Percentiles rank a stretch among this genome's conserved stretches.
These are phyloP conservation scores for Mediolabrus comicus DNA, from an alignment of 108 stramenopile genomes.

Conservation along the genomic window DNA sequence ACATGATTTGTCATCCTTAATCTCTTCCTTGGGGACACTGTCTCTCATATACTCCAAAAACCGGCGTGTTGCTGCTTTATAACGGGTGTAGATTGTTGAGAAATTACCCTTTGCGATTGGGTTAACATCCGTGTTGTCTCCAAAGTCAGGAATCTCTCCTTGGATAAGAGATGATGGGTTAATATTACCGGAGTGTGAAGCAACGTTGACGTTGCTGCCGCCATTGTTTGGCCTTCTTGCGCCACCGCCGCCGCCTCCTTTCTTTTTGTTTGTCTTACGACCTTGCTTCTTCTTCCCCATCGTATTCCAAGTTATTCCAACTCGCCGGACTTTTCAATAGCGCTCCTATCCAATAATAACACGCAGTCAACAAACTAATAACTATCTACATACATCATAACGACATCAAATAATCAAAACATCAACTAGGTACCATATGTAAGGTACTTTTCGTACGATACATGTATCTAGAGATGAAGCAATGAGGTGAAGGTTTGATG, in stretches of 20 bases:
- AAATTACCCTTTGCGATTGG: not conserved
- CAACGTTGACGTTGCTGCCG: conserved; percentile 1
- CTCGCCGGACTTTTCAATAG: too few relatives aligned
- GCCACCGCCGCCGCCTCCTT: conserved; percentile 1
- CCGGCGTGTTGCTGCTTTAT: conserved; percentile 42
- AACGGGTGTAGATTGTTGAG: conserved; percentile 32
- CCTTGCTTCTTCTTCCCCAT: too few relatives aligned
- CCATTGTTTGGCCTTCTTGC: not conserved
- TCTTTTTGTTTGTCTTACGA: conserved; percentile 1
- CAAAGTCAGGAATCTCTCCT: conserved; percentile 14
- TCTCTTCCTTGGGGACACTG: not conserved
- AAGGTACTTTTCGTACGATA: too few relatives aligned
- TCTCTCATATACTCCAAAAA: conserved; percentile 20
- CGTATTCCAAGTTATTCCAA: not conserved
- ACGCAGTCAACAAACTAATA: not conserved
- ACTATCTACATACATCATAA: too few relatives aligned
- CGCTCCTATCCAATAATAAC: too few relatives aligned
- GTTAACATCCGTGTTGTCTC: not conserved
- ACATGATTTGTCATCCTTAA: conserved; percentile 3
- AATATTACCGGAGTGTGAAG: too few relatives aligned
- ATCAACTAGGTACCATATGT: too few relatives aligned
- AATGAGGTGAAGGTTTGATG: too few relatives aligned
- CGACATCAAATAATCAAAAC: too few relatives aligned
- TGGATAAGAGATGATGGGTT: conserved; percentile 1
- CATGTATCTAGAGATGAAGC: too few relatives aligned